Base-by-base conservation (phyloP, 441 rosid genomes). In the Lepidium campestre region DNA sequence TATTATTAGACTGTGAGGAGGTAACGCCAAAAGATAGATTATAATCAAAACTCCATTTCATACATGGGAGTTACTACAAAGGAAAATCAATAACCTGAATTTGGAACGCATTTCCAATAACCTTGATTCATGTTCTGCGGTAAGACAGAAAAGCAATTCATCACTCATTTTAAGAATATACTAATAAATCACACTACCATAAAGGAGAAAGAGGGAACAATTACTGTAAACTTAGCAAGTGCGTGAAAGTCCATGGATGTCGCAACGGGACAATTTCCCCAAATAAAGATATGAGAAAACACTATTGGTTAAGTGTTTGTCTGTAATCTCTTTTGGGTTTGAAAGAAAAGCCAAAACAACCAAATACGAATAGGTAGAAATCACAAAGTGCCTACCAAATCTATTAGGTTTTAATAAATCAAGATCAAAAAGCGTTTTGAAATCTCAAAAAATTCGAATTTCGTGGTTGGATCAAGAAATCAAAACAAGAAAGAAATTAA, bases 81-180 rank as follows among this genome's bases (percentile, higher is more conserved):
- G 66, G 47, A 57, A 61, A 57, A 48, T 40, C 31, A 79, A 48
- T 37, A 78, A 92, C 99, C 98, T 92, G 98, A 73, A 95, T 81
- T 82, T 90, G 92, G 49, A 95, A 86, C 57, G 99, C 98, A 85
- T 92, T 95, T 76, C 99, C 98, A 78, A 95, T 84, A 63, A 98
- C 99, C 88, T 67, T 74, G 78, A 75, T 73, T 46, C 47, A 54
- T 41, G 57, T 68, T 77, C 99, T 95, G 87, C 81, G 79, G 35
- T 64, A 74, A 71, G 57, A 71, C 37, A 80, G 37, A 67, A 68
- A 77, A 35, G 68, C 22, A 61, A 65, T 13, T 62, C 50, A 68
- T 48, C 8, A 54, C 52, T 34, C 41, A 20, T 50, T n/a, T 15
- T 72, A 56, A 54, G 23, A 57, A 45, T 41, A 68, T 37, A 11